phyloP scores from a whole-genome alignment of 305 asterid genomes.

The Fraxinus velutina region DNA sequence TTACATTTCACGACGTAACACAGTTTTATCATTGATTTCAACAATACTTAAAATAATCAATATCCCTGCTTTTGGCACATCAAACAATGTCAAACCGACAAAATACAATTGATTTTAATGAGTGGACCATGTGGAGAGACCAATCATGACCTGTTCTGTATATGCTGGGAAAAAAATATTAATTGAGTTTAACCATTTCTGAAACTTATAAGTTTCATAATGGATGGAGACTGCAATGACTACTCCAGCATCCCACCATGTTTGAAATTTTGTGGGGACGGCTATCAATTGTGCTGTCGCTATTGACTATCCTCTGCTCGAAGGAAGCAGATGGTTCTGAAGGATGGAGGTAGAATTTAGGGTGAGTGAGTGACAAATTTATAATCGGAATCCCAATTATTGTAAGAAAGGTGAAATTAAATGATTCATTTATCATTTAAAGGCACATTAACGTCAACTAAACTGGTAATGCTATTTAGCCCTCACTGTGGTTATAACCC shows the following conservation, averaged over 20 bases:
- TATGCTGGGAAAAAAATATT: background rate
- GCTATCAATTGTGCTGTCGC: background rate
- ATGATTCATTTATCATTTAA: too few relatives aligned
- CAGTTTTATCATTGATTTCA: too few relatives aligned
- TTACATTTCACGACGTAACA: too few relatives aligned
- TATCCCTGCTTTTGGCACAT: too few relatives aligned
- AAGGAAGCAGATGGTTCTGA: background rate
- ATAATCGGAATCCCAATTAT: background rate
- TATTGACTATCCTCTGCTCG: background rate
- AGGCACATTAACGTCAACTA: too few relatives aligned
- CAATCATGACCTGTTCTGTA: too few relatives aligned
- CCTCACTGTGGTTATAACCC: too few relatives aligned
- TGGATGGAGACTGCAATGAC: background rate
- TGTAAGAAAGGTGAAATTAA: background rate
- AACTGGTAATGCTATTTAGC: too few relatives aligned
- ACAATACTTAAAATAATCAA: too few relatives aligned
- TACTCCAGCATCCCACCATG: too few relatives aligned
- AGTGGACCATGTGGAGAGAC: conserved; percentile 22
- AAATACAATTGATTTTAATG: conserved; percentile 3
- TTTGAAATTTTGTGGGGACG: background rate
- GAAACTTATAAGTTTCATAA: background rate
- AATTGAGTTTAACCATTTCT: background rate
- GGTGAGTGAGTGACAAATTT: background rate
- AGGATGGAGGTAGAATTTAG: background rate
- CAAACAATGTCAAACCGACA: background rate